Percentiles rank a stretch among this genome's conserved stretches.
Conservation (phyloP, 192 early-diverging fungal genomes). For the Rhizophagus sp. region DNA sequence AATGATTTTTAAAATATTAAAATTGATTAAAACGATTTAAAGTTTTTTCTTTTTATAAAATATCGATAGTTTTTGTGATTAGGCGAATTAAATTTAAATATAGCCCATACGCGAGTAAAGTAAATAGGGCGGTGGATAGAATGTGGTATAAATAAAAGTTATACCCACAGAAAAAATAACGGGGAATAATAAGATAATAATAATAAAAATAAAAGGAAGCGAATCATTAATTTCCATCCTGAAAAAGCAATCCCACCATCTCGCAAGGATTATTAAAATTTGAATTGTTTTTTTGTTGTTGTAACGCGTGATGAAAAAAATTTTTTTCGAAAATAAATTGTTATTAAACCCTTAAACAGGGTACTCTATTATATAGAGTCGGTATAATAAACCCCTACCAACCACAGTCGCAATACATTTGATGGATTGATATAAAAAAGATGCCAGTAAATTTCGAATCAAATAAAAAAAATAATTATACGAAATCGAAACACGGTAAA, state of each 20-base stretch:
- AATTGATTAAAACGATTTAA: too few relatives aligned
- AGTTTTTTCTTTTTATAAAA: too few relatives aligned
- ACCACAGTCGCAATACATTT: background rate
- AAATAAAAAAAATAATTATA: background rate
- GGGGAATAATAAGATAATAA: too few relatives aligned
- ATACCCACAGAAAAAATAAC: background rate
- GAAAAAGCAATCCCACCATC: background rate
- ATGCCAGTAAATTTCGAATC: background rate
- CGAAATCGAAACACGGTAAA: background rate
- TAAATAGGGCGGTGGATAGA: too few relatives aligned
- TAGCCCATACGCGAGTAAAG: too few relatives aligned
- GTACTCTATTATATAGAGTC: background rate
- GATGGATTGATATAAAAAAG: background rate
- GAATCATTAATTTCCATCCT: background rate
- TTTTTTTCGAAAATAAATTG: too few relatives aligned
- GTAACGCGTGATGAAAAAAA: background rate
- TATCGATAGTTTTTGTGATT: too few relatives aligned
- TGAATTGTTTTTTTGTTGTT: background rate
- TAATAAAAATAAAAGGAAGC: background rate
- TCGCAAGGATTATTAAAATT: background rate
- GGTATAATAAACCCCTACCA: background rate
- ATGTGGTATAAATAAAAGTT: too few relatives aligned
- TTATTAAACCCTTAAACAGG: too few relatives aligned
- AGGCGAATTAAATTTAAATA: too few relatives aligned
- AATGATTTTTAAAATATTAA: too few relatives aligned